Base-by-base conservation (phyloP, 352 stramenopile genomes). In the Pythium graminicola region DNA sequence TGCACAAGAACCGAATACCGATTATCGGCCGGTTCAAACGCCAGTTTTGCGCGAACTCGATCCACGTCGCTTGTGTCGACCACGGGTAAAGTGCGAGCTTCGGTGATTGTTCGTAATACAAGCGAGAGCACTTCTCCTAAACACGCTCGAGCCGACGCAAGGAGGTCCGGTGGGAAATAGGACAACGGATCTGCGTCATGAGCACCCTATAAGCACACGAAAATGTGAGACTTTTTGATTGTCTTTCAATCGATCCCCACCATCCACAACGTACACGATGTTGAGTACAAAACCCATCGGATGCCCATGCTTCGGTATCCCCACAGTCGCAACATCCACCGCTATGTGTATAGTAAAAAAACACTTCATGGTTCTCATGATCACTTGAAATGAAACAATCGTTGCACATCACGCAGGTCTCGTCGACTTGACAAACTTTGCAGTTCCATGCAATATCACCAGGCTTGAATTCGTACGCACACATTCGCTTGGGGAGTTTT, bases 401-500 rank as follows among this genome's bases (percentile, higher is more conserved):
- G 59, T 99, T 97, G 73, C 96, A 99, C 64, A 99, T 85, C 14
- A 99, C 95, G 63, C 96, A 99, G 32, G 83, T 95, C 63, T 92
- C 80, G 53, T 95, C 83, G 29, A 96, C 97, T 66, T 91, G 80
- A 56, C 83, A 92, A 51, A 90, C 89, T 57, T 89, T 89, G 72
- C 92, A 98, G 57, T 97, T 97, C 92, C 95, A 99, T 19, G 97
- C 95, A 61, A 99, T 99, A 62, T 99, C 95, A 40, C 97, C 97
- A 1, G 80, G 77, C 58, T 90, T 95, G 70, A 99, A 99, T 53
- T 93, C 85, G 64, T 95, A 95, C 36, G 86, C 85, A 50, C 86
- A 96, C 76, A 96, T 93, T 64, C 83, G 80, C 60, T 93, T 93
- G 42, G 80, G 79, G 32, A 67, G 38, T 23, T 45, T 41, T 54